phyloP scores from a whole-genome alignment of 352 stramenopile genomes.

The Globisporangium okanoganense region DNA sequence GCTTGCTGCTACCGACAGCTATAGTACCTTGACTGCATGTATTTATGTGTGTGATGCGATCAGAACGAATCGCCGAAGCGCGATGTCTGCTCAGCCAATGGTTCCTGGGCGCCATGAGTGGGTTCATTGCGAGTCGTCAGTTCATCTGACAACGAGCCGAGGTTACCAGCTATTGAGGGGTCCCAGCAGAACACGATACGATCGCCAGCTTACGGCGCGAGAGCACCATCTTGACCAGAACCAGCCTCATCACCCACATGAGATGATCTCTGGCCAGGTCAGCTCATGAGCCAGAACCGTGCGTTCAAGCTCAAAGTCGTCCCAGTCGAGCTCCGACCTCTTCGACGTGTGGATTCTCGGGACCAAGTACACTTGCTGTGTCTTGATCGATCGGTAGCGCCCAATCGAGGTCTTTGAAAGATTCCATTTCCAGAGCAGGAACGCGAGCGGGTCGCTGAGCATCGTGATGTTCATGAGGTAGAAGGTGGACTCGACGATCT shows the following conservation, averaged over 20 bases:
- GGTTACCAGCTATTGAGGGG: too few species aligned
- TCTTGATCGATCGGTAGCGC: slow-evolving; percentile 6
- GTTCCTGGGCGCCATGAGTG: too few species aligned
- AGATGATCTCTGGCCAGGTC: slow-evolving; percentile 7
- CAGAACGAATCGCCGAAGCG: too few species aligned
- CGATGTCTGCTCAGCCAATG: too few species aligned
- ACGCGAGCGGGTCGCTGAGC: slow-evolving; percentile 9
- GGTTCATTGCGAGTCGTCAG: too few species aligned
- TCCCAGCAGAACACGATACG: too few species aligned
- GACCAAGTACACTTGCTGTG: slow-evolving; percentile 6
- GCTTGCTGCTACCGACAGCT: too few species aligned
- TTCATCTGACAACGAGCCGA: too few species aligned
- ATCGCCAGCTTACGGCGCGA: neutral
- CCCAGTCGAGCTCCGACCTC: slow-evolving; percentile 4
- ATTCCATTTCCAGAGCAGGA: neutral
- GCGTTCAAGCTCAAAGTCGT: slow-evolving; percentile 2
- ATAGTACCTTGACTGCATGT: too few species aligned
- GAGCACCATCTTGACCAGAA: too few species aligned
- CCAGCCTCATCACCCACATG: slow-evolving; percentile 9
- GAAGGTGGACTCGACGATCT: neutral
- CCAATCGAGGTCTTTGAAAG: neutral
- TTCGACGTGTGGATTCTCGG: neutral
- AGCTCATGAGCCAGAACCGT: neutral
- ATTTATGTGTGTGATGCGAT: too few species aligned
- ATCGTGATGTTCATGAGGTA: slow-evolving; percentile 17